phyloP scores from a whole-genome alignment of 768 basidiomycete genomes.

The Hemileccinum impolitum region DNA sequence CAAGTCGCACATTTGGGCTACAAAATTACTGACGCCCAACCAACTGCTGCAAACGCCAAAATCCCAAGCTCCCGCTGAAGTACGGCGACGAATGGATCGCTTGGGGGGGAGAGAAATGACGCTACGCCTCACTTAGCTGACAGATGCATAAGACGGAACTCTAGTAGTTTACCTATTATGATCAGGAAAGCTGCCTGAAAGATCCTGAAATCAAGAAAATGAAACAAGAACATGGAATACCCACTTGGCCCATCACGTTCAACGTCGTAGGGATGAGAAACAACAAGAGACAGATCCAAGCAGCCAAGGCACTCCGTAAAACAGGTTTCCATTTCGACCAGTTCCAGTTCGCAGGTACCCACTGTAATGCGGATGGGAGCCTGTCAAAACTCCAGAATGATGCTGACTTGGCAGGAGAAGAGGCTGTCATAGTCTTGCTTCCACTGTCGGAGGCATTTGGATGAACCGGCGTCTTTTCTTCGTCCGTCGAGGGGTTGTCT shows the following conservation, averaged over 20 bases:
- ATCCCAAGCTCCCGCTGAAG: conserved; percentile 63
- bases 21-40: conserved; percentile 57
- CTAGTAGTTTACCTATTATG: conserved; percentile 47
- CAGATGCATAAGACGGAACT: not conserved
- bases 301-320: conserved; percentile 58
- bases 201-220: not conserved
- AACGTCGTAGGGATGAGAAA: conserved; percentile 54
- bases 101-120: conserved; percentile 62
- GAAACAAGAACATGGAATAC: not conserved
- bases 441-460: not conserved
- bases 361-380: conserved; percentile 38
- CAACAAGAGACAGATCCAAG: conserved; percentile 57
- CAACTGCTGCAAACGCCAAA: conserved; percentile 42
- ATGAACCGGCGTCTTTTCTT: not conserved
- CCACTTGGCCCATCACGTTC: conserved; percentile 55
- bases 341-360: conserved; percentile 56
- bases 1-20: not conserved
- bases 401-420: not conserved
- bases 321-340: conserved; percentile 62
- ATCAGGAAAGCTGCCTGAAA: conserved; percentile 61
- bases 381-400: not conserved
- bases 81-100: conserved; percentile 64
- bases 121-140: conserved; percentile 34
- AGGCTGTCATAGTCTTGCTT: not conserved
- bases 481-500: not conserved